These are phyloP conservation scores for Clavispora vitiphila DNA, from an alignment of 805 yeast genomes.

Conservation along the genomic window DNA sequence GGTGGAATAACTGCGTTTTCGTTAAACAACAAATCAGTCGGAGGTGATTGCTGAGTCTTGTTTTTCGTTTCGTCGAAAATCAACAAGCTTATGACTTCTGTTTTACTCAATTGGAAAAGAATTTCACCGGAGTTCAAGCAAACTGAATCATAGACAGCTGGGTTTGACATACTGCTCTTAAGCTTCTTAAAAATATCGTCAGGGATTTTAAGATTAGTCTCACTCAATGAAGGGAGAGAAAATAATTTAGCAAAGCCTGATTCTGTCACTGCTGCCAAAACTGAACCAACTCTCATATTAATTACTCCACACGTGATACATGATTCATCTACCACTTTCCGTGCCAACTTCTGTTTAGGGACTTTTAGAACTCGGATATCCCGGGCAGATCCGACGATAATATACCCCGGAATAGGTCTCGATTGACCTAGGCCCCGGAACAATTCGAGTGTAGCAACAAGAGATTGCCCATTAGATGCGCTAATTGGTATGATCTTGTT, in stretches of 20 bases:
- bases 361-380: slow-evolving; percentile 62
- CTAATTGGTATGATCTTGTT: slow-evolving; percentile 54
- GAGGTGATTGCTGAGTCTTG: slow-evolving; percentile 16
- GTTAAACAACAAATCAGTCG: slow-evolving; percentile 62
- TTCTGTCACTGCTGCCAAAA: slow-evolving; percentile 40
- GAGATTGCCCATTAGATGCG: slow-evolving; percentile 55
- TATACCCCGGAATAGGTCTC: slow-evolving; percentile 52
- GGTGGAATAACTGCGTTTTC: slow-evolving; percentile 63
- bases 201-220: slow-evolving; percentile 40
- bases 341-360: slow-evolving; percentile 59
- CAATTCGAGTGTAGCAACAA: slow-evolving; percentile 55
- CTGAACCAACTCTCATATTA: slow-evolving; percentile 41
- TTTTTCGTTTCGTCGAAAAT: slow-evolving; percentile 18
- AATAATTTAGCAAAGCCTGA: slow-evolving; percentile 44
- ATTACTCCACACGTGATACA: slow-evolving; percentile 50
- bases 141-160: slow-evolving; percentile 20
- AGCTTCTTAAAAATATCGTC: slow-evolving; percentile 24
- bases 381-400: slow-evolving; percentile 49
- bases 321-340: slow-evolving; percentile 51
- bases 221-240: slow-evolving; percentile 61
- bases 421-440: slow-evolving; percentile 62
- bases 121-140: slow-evolving; percentile 52
- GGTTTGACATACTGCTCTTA: slow-evolving; percentile 18
- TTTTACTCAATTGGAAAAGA: slow-evolving; percentile 48
- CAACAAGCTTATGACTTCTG: slow-evolving; percentile 35